Evolutionary conservation across 1,139 yeast genomes (phyloP), one percentile per base, ranked within the genome.

Genomic region (Pichia sp.): DNA sequence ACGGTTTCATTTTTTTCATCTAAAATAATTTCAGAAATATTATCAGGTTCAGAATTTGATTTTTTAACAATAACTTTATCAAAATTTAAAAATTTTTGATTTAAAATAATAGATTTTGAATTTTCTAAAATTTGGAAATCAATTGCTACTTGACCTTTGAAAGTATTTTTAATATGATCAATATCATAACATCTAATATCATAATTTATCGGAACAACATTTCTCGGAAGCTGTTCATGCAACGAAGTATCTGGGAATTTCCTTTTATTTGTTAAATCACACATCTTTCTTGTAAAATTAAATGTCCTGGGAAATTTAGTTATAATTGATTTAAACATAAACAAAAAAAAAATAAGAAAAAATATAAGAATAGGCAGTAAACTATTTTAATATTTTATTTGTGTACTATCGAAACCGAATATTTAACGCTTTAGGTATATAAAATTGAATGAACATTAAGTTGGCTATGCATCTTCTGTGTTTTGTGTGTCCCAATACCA

Each of bases 1-100:
- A 77, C 81, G 32, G 83, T 75, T 37, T 78, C 82, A 35, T 71
- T 74, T 52, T 82, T 74, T 11, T 54, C 55, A 39, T 57, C 45
- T 24, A 47, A 43, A 11, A 43, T 20, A 10, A 53, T 51, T 8
- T 45, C 36, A 0, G 10, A 35, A 16, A 55, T 49, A 1, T 46
- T 40, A 2, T 52, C 42, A 3, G 51, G 35, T 16, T 50, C 55
- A 1, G 51, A 30, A 20, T 53, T 53, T 4, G 55, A 46, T 41
- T 51, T 48, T 4, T 55, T 46, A 4, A 55, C 38, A 4, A 38
- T 26, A 4, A 54, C 62, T 2, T 40, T 32, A 2, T 44, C 41
- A 37, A 60, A 41, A 5, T 50, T 47, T 51, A 76, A 60, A 41
- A 66, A 69, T 49, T 58, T 61, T 42, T 60, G 64, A 59, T 76